These are phyloP conservation scores for Vanrija sp. DNA, from an alignment of 1,284 basidiomycete genomes.

Conservation along the genomic window DNA sequence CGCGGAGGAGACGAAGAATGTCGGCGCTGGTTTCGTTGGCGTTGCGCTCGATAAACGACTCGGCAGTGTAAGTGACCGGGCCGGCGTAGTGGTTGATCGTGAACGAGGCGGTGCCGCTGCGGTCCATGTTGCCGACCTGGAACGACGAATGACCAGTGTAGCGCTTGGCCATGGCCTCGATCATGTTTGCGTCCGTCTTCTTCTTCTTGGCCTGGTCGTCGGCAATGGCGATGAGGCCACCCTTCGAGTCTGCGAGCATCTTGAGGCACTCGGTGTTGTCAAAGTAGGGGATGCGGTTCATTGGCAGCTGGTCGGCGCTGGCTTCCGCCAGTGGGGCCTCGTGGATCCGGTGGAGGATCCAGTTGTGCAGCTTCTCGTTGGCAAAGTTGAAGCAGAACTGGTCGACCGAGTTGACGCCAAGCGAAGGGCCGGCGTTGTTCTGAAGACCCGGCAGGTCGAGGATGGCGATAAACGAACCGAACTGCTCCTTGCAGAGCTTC, in stretches of 20 bases:
- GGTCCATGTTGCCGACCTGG: constrained; percentile 70
- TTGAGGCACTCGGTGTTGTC: constrained; percentile 88
- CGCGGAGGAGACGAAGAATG: constrained; percentile 82
- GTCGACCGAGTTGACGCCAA: constrained; percentile 82
- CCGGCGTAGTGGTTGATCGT: constrained; percentile 89
- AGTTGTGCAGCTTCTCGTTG: constrained; percentile 83
- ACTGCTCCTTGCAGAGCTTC: constrained; percentile 85
- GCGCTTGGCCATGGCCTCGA: constrained; percentile 87
- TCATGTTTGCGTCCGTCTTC: constrained; percentile 90
- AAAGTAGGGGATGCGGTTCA: constrained; percentile 64
- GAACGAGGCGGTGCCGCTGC: constrained; percentile 79
- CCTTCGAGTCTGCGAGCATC: constrained; percentile 78
- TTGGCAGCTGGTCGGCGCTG: constrained; percentile 73
- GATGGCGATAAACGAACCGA: constrained; percentile 85
- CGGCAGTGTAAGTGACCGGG: constrained; percentile 83
- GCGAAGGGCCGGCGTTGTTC: constrained; percentile 63
- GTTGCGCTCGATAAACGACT: constrained; percentile 84
- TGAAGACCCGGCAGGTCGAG: constrained; percentile 94
- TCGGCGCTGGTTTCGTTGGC: constrained; percentile 86
- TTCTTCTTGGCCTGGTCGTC: constrained; percentile 90
- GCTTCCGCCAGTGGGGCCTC: constrained; percentile 78
- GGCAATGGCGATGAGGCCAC: constrained; percentile 93
- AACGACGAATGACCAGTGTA: constrained; percentile 92
- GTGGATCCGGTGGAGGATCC: constrained; percentile 67
- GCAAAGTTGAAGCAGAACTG: constrained; percentile 96